Evolutionary conservation across 208 protist species (phyloP).

Genomic region (Trypanosoma theileri): DNA sequence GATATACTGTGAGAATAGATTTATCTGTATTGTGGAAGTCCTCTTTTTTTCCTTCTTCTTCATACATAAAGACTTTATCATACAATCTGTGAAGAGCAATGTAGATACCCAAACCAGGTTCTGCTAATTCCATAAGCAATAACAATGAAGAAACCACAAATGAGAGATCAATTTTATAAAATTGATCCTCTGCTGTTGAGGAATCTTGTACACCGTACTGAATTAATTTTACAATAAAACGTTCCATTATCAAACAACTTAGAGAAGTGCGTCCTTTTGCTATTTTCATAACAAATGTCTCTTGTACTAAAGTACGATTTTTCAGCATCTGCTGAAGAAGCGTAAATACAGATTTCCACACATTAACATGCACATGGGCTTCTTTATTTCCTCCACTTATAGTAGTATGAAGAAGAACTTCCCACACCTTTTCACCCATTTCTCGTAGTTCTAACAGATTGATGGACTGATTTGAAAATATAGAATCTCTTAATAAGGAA

Average conservation of each 20-base stretch:
- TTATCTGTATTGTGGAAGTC: background rate
- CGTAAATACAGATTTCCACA: constrained; percentile 21
- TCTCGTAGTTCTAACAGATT: constrained; percentile 1
- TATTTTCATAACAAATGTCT: no score
- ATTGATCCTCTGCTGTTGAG: background rate
- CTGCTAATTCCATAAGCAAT: constrained; percentile 13
- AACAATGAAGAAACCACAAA: constrained; percentile 18
- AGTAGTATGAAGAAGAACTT: background rate
- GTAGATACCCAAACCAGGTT: background rate
- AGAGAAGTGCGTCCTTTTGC: background rate
- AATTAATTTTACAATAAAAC: constrained; percentile 3
- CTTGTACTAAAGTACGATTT: background rate
- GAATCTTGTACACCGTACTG: constrained; percentile 6
- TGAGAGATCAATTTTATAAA: background rate
- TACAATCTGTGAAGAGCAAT: constrained; percentile 12
- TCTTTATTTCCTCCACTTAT: background rate
- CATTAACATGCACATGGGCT: background rate
- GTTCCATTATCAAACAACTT: constrained; percentile 8
- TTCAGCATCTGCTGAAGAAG: constrained; percentile 1
- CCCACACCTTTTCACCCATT: constrained; percentile 8
- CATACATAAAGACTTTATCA: constrained; percentile 2
- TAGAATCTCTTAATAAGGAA: constrained; percentile 3
- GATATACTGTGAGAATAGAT: background rate
- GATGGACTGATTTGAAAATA: constrained; percentile 11
- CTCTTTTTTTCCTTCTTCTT: no score